Evolutionary conservation across 1,284 basidiomycete genomes (phyloP).

Genomic region (Naganishia cerealis): DNA sequence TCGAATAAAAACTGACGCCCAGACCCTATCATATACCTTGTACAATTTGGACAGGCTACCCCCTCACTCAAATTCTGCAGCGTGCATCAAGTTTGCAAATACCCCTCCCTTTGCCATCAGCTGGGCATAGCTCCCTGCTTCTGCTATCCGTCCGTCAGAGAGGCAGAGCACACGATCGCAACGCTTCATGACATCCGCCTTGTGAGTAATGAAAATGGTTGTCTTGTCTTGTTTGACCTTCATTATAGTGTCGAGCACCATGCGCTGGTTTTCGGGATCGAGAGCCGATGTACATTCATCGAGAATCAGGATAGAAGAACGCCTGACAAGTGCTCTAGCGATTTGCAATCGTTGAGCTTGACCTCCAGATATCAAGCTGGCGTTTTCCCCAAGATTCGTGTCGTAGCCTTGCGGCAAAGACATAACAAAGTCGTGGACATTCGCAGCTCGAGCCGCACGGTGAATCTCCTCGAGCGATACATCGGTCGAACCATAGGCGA

Average conservation of each 20-base stretch:
- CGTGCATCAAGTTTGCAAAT: constrained; percentile 77
- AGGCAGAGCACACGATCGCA: constrained; percentile 87
- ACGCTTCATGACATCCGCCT: constrained; percentile 82
- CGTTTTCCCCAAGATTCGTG: constrained; percentile 84
- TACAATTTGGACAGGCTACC: background rate
- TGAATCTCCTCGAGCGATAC: constrained; percentile 63
- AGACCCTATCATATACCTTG: background rate
- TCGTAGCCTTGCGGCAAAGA: constrained; percentile 78
- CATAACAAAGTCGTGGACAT: constrained; percentile 83
- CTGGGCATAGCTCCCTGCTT: constrained; percentile 74
- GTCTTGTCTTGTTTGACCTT: constrained; percentile 67
- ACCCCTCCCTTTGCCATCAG: constrained; percentile 69
- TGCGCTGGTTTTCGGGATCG: constrained; percentile 75
- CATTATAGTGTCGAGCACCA: constrained; percentile 74
- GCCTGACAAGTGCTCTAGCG: constrained; percentile 77
- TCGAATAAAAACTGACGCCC: background rate
- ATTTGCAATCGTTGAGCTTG: constrained; percentile 92
- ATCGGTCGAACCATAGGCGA: constrained; percentile 69
- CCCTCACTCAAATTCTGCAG: constrained; percentile 73
- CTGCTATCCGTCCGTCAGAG: constrained; percentile 70
- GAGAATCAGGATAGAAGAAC: constrained; percentile 74
- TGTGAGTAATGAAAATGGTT: constrained; percentile 90
- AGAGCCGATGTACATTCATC: constrained; percentile 93
- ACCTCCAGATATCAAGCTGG: constrained; percentile 82
- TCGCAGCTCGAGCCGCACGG: constrained; percentile 70